These are phyloP conservation scores for Akebia trifoliata DNA, from an alignment of 164 flowering plant species.

Conservation along the genomic window DNA sequence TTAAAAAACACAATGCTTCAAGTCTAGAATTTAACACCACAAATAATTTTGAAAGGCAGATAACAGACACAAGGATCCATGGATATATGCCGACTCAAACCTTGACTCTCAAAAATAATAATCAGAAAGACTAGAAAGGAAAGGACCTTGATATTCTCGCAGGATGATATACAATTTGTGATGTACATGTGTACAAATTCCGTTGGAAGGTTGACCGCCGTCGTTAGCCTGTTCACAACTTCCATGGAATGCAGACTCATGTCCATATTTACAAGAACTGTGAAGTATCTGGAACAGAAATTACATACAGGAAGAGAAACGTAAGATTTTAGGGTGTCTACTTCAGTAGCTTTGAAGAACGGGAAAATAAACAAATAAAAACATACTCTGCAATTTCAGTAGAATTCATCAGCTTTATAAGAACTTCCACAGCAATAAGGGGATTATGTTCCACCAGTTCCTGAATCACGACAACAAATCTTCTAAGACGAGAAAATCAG, in stretches of 20 bases:
- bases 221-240: constrained; percentile 94
- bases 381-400: constrained; percentile 87
- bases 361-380: background rate
- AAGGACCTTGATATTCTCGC: constrained; percentile 79
- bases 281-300: constrained; percentile 59
- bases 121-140: constrained; percentile 3
- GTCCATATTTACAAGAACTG: constrained; percentile 90
- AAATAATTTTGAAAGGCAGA: no score
- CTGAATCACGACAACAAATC: constrained; percentile 31
- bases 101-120: background rate
- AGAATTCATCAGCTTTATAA: constrained; percentile 78
- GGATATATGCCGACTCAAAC: background rate
- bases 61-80: background rate
- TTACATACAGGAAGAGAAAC: background rate
- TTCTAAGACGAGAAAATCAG: background rate
- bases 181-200: constrained; percentile 89
- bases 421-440: constrained; percentile 92
- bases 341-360: constrained; percentile 1
- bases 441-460: constrained; percentile 96
- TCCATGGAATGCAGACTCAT: constrained; percentile 99
- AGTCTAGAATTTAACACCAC: no score
- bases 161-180: constrained; percentile 85
- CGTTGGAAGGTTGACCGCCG: constrained; percentile 82
- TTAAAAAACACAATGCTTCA: background rate
- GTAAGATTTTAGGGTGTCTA: background rate